These are phyloP conservation scores for Apiospora malaysiana DNA, from an alignment of 2,329 filamentous ascomycete species.

Conservation along the genomic window DNA sequence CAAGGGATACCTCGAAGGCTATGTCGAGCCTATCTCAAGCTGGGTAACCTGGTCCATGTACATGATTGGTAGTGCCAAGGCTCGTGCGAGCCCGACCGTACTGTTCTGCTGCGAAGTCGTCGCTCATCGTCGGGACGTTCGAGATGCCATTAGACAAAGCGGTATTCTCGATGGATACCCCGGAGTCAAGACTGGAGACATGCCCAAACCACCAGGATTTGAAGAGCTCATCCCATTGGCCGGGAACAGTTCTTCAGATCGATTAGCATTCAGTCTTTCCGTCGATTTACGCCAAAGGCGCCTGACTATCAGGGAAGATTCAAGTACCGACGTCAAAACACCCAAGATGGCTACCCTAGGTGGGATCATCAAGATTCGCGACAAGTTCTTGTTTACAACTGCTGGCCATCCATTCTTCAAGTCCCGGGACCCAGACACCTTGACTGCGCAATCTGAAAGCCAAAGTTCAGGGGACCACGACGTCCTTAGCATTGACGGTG, in stretches of 20 bases:
- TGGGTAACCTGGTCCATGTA: conserved; percentile 21
- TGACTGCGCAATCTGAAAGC: neutral
- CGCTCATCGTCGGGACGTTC: conserved; percentile 6
- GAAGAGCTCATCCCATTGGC: neutral
- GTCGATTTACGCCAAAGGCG: neutral
- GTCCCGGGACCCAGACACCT: neutral
- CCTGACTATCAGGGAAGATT: neutral
- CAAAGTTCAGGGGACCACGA: neutral
- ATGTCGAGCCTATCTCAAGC: conserved; percentile 6
- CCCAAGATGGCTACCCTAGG: neutral
- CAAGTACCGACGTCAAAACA: neutral
- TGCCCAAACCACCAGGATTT: neutral
- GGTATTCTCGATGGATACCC: conserved; percentile 8
- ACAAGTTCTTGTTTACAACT: neutral
- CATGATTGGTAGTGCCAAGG: conserved; percentile 1
- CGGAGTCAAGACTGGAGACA: conserved; percentile 17
- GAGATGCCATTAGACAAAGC: conserved; percentile 12
- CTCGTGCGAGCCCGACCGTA: neutral
- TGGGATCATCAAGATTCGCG: neutral
- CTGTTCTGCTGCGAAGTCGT: conserved; percentile 15
- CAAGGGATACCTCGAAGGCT: neutral
- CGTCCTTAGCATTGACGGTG: neutral
- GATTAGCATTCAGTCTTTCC: neutral
- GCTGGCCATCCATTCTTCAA: neutral
- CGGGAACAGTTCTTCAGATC: neutral